Conservation (phyloP, 2,329 filamentous ascomycete genomes). For the Furcasterigmium sp. region DNA sequence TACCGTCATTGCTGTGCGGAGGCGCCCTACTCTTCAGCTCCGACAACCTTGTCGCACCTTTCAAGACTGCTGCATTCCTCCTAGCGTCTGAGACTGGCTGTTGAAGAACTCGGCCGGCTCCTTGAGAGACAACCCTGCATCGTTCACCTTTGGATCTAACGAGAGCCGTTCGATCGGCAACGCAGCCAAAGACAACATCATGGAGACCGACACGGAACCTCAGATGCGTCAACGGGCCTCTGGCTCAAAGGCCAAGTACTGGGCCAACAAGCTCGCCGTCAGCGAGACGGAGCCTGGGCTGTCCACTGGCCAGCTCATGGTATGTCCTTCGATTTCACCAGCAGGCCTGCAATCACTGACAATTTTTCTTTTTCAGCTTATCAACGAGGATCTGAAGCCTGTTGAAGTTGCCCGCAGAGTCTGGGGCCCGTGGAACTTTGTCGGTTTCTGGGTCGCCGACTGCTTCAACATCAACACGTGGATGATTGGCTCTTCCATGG, state of each 20-base stretch:
- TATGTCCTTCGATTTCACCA: conserved; percentile 23
- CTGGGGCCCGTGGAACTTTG: conserved; percentile 86
- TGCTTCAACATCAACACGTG: conserved; percentile 88
- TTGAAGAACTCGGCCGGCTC: too few species aligned
- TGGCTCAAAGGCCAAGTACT: conserved; percentile 32
- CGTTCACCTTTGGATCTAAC: too few species aligned
- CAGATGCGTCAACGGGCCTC: conserved; percentile 15
- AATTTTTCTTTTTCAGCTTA: too few species aligned
- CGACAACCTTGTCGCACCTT: not conserved
- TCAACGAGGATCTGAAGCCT: conserved; percentile 75
- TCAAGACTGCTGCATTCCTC: not conserved
- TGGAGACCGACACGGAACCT: not conserved
- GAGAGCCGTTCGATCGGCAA: too few species aligned
- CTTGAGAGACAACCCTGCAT: too few species aligned
- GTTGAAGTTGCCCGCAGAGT: conserved; percentile 75
- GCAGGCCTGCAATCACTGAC: conserved; percentile 2
- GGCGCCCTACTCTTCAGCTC: not conserved
- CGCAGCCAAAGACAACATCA: not conserved
- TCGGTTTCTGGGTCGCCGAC: conserved; percentile 82
- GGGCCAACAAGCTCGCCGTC: conserved; percentile 62
- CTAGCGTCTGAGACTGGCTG: too few species aligned
- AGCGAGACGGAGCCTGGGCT: conserved; percentile 66
- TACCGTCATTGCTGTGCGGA: not conserved
- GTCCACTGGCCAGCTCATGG: conserved; percentile 74
- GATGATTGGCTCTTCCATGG: conserved; percentile 64